phyloP scores from a whole-genome alignment of 2,329 filamentous ascomycete species.

The Colletotrichum sp. region DNA sequence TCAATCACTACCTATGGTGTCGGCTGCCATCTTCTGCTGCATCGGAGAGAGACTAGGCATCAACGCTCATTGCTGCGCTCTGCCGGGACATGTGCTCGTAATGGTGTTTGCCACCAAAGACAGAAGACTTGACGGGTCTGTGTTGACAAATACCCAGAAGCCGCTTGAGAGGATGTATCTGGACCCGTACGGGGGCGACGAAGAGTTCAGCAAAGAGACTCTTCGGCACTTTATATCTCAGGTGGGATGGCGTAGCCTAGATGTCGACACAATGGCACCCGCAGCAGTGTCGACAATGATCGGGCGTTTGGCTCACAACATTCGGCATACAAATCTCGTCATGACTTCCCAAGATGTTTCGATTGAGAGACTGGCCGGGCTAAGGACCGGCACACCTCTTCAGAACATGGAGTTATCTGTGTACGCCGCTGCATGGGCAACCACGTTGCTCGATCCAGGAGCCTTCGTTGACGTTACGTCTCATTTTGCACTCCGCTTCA shows the following conservation, averaged over 20 bases:
- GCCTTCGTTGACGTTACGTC: conserved; percentile 19
- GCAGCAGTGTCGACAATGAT: conserved; percentile 71
- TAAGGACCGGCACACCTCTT: conserved; percentile 47
- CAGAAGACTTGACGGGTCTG: conserved; percentile 61
- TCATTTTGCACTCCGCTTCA: conserved; percentile 50
- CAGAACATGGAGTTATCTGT: conserved; percentile 62
- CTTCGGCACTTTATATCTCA: conserved; percentile 64
- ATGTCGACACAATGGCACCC: conserved; percentile 62
- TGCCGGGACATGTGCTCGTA: conserved; percentile 85
- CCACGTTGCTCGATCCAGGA: conserved; percentile 51
- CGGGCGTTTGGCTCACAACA: conserved; percentile 79
- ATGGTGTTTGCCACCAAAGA: conserved; percentile 70
- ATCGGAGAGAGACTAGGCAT: conserved; percentile 77
- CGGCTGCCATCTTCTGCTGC: conserved; percentile 83
- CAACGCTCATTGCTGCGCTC: conserved; percentile 77
- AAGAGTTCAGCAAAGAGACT: conserved; percentile 66
- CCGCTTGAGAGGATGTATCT: conserved; percentile 71
- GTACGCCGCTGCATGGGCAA: conserved; percentile 78
- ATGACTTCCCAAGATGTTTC: conserved; percentile 35
- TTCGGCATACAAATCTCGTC: conserved; percentile 41
- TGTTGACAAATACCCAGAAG: conserved; percentile 25
- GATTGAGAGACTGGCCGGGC: conserved; percentile 9
- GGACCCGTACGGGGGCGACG: conserved; percentile 76
- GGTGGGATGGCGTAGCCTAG: conserved; percentile 45
- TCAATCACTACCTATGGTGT: conserved; percentile 84